Conservation (phyloP, 2,329 filamentous ascomycete genomes). For the Thermomyces lanuginosus region DNA sequence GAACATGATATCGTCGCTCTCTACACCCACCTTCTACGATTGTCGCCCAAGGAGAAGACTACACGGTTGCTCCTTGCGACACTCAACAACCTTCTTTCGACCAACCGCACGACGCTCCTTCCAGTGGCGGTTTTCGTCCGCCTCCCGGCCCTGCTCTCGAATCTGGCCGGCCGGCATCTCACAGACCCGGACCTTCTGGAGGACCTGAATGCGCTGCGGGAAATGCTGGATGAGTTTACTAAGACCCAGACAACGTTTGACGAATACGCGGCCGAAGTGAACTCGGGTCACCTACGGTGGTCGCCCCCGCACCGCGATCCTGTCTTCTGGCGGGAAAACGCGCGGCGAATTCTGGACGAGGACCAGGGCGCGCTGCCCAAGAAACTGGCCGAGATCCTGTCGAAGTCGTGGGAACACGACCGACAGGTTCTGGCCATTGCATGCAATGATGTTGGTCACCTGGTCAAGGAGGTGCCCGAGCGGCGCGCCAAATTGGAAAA, state of each 20-base stretch:
- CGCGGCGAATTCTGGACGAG: slow-evolving; percentile 68
- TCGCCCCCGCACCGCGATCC: slow-evolving; percentile 76
- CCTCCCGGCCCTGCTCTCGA: slow-evolving; percentile 48
- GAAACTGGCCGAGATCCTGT: slow-evolving; percentile 72
- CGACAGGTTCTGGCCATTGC: slow-evolving; percentile 77
- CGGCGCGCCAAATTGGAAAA: slow-evolving; percentile 65
- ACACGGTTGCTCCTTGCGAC: slow-evolving; percentile 82
- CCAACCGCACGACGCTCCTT: slow-evolving; percentile 51
- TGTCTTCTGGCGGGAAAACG: slow-evolving; percentile 84
- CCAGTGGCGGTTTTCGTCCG: slow-evolving; percentile 75
- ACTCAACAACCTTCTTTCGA: slow-evolving; percentile 69
- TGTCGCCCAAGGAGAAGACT: slow-evolving; percentile 96
- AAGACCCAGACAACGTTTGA: slow-evolving; percentile 52
- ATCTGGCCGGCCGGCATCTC: slow-evolving; percentile 37
- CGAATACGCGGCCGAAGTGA: slow-evolving; percentile 62
- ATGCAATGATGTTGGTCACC: slow-evolving; percentile 76
- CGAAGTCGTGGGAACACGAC: slow-evolving; percentile 69
- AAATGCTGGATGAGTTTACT: slow-evolving; percentile 73
- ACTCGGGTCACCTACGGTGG: slow-evolving; percentile 78
- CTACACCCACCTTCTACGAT: slow-evolving; percentile 77
- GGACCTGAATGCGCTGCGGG: slow-evolving; percentile 33
- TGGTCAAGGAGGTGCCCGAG: slow-evolving; percentile 82
- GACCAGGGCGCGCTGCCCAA: slow-evolving; percentile 63
- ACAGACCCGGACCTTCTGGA: slow-evolving; percentile 35
- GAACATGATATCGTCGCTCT: slow-evolving; percentile 85